phyloP scores from a whole-genome alignment of 768 basidiomycete species.

The Boletus pseudopeckii region DNA sequence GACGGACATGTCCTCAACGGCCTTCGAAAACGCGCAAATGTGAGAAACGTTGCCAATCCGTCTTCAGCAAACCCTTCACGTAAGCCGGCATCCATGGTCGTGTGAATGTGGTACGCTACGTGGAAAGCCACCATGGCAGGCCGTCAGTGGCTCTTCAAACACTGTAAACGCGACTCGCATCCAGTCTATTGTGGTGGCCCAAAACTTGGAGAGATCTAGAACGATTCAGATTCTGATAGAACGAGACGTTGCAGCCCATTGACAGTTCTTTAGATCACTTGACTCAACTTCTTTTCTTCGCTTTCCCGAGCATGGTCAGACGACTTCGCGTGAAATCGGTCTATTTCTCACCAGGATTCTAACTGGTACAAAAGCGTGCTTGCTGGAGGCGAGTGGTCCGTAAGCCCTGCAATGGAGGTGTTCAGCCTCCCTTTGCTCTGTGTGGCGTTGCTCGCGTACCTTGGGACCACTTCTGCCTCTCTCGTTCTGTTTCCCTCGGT shows the following conservation, averaged over 20 bases:
- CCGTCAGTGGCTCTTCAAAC: too few species aligned
- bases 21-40: too few species aligned
- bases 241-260: not conserved
- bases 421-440: slow-evolving; percentile 22
- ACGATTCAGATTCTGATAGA: not conserved
- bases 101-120: too few species aligned
- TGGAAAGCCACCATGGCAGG: too few species aligned
- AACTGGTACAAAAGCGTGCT: slow-evolving; percentile 7
- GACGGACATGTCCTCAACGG: too few species aligned
- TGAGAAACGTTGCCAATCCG: too few species aligned
- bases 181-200: not conserved
- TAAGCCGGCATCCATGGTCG: too few species aligned
- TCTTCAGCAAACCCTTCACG: too few species aligned
- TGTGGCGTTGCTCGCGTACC: slow-evolving; percentile 13
- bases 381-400: slow-evolving; percentile 5
- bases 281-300: not conserved
- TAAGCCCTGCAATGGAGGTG: slow-evolving; percentile 7
- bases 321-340: not conserved
- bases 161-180: not conserved
- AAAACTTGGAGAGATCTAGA: not conserved
- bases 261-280: not conserved
- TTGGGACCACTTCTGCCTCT: slow-evolving; percentile 8
- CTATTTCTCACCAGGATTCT: not conserved
- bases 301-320: slow-evolving; percentile 9
- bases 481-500: slow-evolving; percentile 31